Evolutionary conservation across 345 rosid species (phyloP), one percentile per base, ranked within the genome.

Genomic region (Ceriops tagal): DNA sequence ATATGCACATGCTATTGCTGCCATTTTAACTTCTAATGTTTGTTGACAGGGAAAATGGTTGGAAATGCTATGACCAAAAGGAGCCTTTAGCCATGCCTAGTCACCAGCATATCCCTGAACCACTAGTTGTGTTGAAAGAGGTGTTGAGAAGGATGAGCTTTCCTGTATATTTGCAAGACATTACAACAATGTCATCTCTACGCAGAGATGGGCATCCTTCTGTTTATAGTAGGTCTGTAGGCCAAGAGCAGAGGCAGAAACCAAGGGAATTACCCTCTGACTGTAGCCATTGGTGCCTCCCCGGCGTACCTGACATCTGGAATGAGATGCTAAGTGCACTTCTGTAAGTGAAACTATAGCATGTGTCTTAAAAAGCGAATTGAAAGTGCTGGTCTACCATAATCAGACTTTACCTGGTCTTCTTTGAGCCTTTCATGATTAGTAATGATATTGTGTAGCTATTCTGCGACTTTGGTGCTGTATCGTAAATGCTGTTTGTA

Each of bases 221-320:
- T 0, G 89, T 91, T n/a, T 93, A 85, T 64, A 83, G 84, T 73
- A 87, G 83, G 72, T 80, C 82, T 18, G 73, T 88, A 69, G 74
- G 53, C 62, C 86, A 88, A 69, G 85, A 81, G 31, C 75, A 80
- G 67, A 89, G 71, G 78, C 88, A 84, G 63, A 87, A 88, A 60
- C 75, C 63, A 0, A 49, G 34, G 47, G 85, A 75, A 43, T 34
- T 77, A 61, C 77, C 88, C 3, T 88, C 96, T 13, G 98, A 93
- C 55, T 93, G 98, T 30, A 91, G 90, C 85, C 97, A 93, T 60
- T 93, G 98, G 98, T 93, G 97, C 70, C 92, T 93, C 69, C 98
- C 98, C 26, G 98, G 97, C 1, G 97, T 93, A 21, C 97, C 98
- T 0, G 97, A 93, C 69, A 79, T 76, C 55, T 93, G 97, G 98